These are phyloP conservation scores for Periconia macrospinosa DNA, from an alignment of 2,329 filamentous ascomycete genomes.

Conservation along the genomic window DNA sequence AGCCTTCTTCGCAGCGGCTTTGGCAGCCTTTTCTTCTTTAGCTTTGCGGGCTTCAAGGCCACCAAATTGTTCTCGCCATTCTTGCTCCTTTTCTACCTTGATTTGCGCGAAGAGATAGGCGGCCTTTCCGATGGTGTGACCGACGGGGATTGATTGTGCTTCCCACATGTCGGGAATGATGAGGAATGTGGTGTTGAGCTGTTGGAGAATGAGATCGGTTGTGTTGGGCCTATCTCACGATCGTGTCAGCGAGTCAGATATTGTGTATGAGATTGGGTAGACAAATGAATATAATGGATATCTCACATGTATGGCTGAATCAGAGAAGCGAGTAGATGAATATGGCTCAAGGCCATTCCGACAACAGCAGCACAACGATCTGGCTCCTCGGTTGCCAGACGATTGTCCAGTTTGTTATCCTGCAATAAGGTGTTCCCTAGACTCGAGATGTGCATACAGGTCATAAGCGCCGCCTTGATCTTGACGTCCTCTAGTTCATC, in stretches of 20 bases:
- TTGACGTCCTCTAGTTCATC: slow-evolving; percentile 70
- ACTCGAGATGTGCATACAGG: slow-evolving; percentile 67
- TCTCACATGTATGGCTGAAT: slow-evolving; percentile 75
- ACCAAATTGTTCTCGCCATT: slow-evolving; percentile 78
- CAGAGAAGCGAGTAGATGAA: slow-evolving; percentile 77
- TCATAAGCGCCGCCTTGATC: slow-evolving; percentile 67
- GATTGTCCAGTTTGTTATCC: slow-evolving; percentile 62
- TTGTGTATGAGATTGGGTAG: background rate
- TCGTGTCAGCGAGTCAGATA: background rate
- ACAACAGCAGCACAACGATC: slow-evolving; percentile 65
- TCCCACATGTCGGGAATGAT: slow-evolving; percentile 59
- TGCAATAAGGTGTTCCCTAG: slow-evolving; percentile 63
- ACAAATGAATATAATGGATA: background rate
- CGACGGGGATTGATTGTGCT: slow-evolving; percentile 52
- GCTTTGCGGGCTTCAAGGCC: slow-evolving; percentile 67
- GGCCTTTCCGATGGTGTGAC: slow-evolving; percentile 80
- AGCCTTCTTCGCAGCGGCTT: slow-evolving; percentile 59
- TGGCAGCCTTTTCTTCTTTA: slow-evolving; percentile 69
- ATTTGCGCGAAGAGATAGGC: slow-evolving; percentile 83
- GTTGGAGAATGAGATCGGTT: slow-evolving; percentile 70
- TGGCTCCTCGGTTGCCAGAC: slow-evolving; percentile 61
- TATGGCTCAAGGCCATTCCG: slow-evolving; percentile 79
- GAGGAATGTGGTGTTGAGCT: slow-evolving; percentile 64
- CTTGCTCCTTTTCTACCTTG: slow-evolving; percentile 76
- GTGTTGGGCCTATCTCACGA: slow-evolving; percentile 31